Evolutionary conservation across 345 rosid genomes (phyloP), one percentile per base, ranked within the genome.

Genomic region (Gossypium anomalum): DNA sequence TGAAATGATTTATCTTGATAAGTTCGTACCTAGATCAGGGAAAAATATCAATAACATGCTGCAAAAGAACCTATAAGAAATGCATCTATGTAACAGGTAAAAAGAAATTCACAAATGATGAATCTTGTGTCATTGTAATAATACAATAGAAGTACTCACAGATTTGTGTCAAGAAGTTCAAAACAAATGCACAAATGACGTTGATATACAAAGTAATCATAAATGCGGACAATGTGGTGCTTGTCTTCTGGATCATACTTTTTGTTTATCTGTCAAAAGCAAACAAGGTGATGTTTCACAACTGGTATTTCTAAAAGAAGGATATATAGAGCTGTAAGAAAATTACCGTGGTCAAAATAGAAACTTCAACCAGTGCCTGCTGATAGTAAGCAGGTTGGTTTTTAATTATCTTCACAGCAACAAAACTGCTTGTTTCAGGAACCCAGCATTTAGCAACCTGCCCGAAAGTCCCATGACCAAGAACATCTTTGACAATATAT

Each of bases 371-470:
- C 80, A 93, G 82, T 55, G 99, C 93, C 83, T 96, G 98, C 88
- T 93, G 99, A 81, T 92, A 87, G 88, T 93, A 93, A 67, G 99
- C 99, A 79, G 98, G 98, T 78, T 86, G 96, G 72, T 96, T 96
- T 86, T 96, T 96, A 23, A 96, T 96, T 80, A 96, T 93, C 85
- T 96, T 96, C 71, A 96, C 92, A 70, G 99, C 99, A 73, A 90
- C 91, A 83, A 87, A 90, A 83, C 86, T 79, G 79, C 85, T 77
- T 22, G 85, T 82, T 78, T 89, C 93, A 23, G 90, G 82, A 59
- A 90, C 92, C 98, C 90, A 92, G 86, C 99, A 96, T 85, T 93
- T 96, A 67, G 93, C 98, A 87, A 96, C 98, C 82, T 96, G 99
- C 62, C 98, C 98, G 81, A 96, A 59, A 63, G 98, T 96, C 72